Percentiles rank a stretch among this genome's conserved stretches.
Evolutionary conservation across 2,329 filamentous ascomycete species (phyloP).

Genomic region (Plectosphaerella sp.): DNA sequence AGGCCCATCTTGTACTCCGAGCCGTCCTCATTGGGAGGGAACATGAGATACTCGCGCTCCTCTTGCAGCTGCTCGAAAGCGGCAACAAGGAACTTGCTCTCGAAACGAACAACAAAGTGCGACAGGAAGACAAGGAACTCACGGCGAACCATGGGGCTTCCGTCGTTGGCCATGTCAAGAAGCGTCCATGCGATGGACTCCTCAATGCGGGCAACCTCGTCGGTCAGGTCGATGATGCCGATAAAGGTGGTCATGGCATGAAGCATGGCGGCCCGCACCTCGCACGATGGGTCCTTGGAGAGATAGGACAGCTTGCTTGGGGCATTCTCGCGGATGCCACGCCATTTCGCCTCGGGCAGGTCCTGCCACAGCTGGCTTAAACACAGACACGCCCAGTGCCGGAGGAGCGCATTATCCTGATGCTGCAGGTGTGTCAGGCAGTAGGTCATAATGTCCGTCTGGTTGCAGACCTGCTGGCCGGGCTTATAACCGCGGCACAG

Average conservation of each 20-base stretch:
- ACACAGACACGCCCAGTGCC: constrained; percentile 95
- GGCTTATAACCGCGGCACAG: constrained; percentile 94
- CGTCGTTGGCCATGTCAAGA: constrained; percentile 88
- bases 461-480: constrained; percentile 86
- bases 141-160: constrained; percentile 88
- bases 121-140: constrained; percentile 93
- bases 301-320: constrained; percentile 76
- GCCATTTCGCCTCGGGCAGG: constrained; percentile 90
- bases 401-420: constrained; percentile 78
- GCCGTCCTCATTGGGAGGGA: constrained; percentile 50
- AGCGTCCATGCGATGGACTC: constrained; percentile 86
- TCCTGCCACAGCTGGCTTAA: constrained; percentile 93
- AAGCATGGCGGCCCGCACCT: constrained; percentile 89
- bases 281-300: constrained; percentile 80
- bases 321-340: constrained; percentile 84
- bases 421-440: constrained; percentile 82
- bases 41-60: constrained; percentile 66
- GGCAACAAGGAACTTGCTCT: constrained; percentile 86
- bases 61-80: constrained; percentile 88
- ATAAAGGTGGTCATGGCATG: constrained; percentile 92
- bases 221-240: constrained; percentile 86
- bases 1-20: constrained; percentile 58
- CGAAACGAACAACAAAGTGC: constrained; percentile 82
- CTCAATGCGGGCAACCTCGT: constrained; percentile 86
- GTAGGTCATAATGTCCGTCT: constrained; percentile 83